phyloP scores from a whole-genome alignment of 2,329 filamentous ascomycete genomes.

The Claviceps pazoutovae region DNA sequence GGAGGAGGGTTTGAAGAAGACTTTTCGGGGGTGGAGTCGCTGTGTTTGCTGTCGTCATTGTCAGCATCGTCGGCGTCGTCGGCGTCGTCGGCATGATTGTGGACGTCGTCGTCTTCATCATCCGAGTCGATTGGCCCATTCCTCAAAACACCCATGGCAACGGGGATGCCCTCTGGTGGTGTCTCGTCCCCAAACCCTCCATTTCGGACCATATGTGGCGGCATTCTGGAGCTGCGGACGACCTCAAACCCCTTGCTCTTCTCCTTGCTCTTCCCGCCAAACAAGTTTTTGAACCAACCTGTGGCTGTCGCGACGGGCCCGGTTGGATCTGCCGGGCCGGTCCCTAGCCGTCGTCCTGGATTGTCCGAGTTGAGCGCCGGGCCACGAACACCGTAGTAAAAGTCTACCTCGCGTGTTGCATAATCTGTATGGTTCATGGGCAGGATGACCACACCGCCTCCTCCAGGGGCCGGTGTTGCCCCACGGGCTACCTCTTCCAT shows the following conservation, averaged over 20 bases:
- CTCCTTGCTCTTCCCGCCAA: conserved; percentile 80
- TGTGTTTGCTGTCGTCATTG: conserved; percentile 28
- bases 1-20: conserved; percentile 13
- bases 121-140: conserved; percentile 52
- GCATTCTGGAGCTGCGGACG: conserved; percentile 77
- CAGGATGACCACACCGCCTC: conserved; percentile 19
- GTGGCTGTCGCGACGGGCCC: conserved; percentile 79
- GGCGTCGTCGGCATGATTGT: conserved; percentile 8
- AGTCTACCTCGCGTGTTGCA: conserved; percentile 86
- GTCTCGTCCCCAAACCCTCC: conserved; percentile 47
- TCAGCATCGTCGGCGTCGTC: not conserved
- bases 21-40: conserved; percentile 13
- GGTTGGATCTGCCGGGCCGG: conserved; percentile 87
- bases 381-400: conserved; percentile 87
- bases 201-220: conserved; percentile 50
- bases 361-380: conserved; percentile 72
- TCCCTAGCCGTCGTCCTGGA: conserved; percentile 74
- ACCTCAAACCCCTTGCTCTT: conserved; percentile 96
- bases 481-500: conserved; percentile 25
- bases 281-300: conserved; percentile 71
- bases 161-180: conserved; percentile 51
- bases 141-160: conserved; percentile 45
- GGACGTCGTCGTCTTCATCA: conserved; percentile 25
- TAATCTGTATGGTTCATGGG: conserved; percentile 63
- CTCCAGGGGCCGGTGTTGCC: conserved; percentile 29